These are phyloP conservation scores for Pseudocercospora musae DNA, from an alignment of 2,329 filamentous ascomycete species.

Conservation along the genomic window DNA sequence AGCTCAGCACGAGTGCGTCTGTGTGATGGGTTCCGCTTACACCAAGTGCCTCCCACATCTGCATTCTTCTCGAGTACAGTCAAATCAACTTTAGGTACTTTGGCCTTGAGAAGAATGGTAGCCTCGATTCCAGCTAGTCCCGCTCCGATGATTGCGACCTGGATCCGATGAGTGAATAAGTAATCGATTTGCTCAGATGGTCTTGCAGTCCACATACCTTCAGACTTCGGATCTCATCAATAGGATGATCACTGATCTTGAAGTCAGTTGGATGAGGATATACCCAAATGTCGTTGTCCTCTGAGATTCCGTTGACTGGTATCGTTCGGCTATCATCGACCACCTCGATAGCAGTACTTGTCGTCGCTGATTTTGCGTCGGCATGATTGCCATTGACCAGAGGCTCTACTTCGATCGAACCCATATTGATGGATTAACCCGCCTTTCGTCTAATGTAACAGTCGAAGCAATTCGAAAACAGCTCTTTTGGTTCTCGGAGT, in stretches of 20 bases:
- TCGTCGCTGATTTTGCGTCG: background rate
- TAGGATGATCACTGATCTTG: conserved; percentile 29
- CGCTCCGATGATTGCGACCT: conserved; percentile 62
- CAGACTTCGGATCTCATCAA: conserved; percentile 28
- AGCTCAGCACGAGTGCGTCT: background rate
- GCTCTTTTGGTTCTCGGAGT: background rate
- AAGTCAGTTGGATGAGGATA: conserved; percentile 29
- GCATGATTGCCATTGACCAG: background rate
- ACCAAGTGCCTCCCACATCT: conserved; percentile 55
- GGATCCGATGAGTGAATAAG: conserved; percentile 16
- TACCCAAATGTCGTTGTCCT: background rate
- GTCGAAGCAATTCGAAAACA: background rate
- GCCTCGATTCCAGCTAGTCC: conserved; percentile 56
- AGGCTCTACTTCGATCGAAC: conserved; percentile 4
- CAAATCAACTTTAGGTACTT: conserved; percentile 65
- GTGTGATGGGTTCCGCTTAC: conserved; percentile 28
- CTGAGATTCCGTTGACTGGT: background rate
- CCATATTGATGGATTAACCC: conserved; percentile 8
- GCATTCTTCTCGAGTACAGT: conserved; percentile 66
- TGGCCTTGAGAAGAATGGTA: conserved; percentile 56
- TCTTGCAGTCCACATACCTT: conserved; percentile 17
- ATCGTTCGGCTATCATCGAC: conserved; percentile 2
- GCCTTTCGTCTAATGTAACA: background rate
- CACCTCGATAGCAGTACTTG: conserved; percentile 11
- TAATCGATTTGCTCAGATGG: background rate